Conservation (phyloP, 176 grass and related monocot species). For the Aechmea fasciata region DNA sequence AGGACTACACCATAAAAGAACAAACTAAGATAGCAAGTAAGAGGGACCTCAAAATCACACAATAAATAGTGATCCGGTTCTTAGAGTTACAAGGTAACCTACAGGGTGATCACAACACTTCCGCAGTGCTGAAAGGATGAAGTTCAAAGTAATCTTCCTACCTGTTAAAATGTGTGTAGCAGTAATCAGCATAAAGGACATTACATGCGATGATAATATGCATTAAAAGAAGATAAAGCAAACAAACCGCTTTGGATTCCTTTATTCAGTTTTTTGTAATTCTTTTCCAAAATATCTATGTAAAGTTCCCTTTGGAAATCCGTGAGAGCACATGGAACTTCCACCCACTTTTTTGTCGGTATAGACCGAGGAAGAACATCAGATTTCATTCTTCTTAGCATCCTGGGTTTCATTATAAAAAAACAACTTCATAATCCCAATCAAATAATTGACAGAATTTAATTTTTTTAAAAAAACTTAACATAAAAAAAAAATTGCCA, state of each 20-base stretch:
- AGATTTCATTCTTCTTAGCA: slow-evolving; percentile 64
- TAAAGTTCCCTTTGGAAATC: slow-evolving; percentile 60
- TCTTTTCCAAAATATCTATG: slow-evolving; percentile 62
- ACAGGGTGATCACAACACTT: slow-evolving; percentile 75
- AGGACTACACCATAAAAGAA: too few species aligned
- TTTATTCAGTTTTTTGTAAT: slow-evolving; percentile 49
- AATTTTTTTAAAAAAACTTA: neutral
- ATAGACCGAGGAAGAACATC: slow-evolving; percentile 45
- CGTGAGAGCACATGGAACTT: slow-evolving; percentile 61
- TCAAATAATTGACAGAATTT: slow-evolving; percentile 1
- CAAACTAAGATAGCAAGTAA: too few species aligned
- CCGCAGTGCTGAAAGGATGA: slow-evolving; percentile 34
- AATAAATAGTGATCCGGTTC: too few species aligned
- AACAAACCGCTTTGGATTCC: slow-evolving; percentile 43
- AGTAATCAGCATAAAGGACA: too few species aligned
- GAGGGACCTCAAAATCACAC: too few species aligned
- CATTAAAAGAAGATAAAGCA: neutral
- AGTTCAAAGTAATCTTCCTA: slow-evolving; percentile 52
- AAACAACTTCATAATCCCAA: slow-evolving; percentile 11
- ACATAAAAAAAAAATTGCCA: neutral
- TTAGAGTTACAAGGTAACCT: slow-evolving; percentile 9
- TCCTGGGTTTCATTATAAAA: slow-evolving; percentile 31
- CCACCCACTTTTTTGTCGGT: slow-evolving; percentile 65
- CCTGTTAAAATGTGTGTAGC: slow-evolving; percentile 16
- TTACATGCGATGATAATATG: neutral